Conservation (phyloP, 257 asterid genomes). For the Cordia subcordata region DNA sequence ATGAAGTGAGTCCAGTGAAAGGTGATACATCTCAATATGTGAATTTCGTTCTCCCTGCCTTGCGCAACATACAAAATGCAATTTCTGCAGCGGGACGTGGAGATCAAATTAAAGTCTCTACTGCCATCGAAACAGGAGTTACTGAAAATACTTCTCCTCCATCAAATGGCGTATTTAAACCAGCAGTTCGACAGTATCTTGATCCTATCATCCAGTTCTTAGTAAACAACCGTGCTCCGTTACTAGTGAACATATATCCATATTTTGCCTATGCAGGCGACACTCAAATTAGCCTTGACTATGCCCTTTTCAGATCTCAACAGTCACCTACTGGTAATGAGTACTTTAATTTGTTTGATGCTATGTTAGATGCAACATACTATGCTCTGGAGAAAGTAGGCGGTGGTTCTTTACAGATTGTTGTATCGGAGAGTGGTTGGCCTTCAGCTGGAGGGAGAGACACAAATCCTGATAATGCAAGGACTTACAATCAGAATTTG, state of each 20-base stretch:
- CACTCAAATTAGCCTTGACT: constrained; percentile 11
- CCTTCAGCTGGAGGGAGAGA: constrained; percentile 27
- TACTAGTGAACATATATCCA: constrained; percentile 33
- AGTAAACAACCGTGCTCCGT: constrained; percentile 10
- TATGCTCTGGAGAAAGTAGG: constrained; percentile 29
- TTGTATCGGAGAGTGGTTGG: constrained; percentile 47
- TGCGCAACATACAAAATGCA: constrained; percentile 23
- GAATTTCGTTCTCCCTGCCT: constrained; percentile 21
- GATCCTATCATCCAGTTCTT: constrained; percentile 23
- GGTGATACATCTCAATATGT: background rate
- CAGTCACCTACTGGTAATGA: constrained; percentile 7
- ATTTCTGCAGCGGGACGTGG: constrained; percentile 6
- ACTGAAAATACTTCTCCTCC: constrained; percentile 36
- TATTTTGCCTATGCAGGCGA: constrained; percentile 14
- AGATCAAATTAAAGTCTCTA: constrained; percentile 30
- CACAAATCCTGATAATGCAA: constrained; percentile 9
- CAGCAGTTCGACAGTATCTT: background rate
- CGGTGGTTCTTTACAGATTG: constrained; percentile 15
- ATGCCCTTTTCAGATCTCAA: constrained; percentile 17
- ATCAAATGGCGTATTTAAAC: constrained; percentile 11
- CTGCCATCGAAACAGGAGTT: constrained; percentile 21
- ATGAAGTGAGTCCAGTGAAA: constrained; percentile 32
- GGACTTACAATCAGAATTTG: constrained; percentile 16
- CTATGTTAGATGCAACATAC: constrained; percentile 28
- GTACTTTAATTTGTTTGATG: constrained; percentile 35